Evolutionary conservation across 2,329 filamentous ascomycete genomes (phyloP).

Genomic region (Bipolaris victoriae): DNA sequence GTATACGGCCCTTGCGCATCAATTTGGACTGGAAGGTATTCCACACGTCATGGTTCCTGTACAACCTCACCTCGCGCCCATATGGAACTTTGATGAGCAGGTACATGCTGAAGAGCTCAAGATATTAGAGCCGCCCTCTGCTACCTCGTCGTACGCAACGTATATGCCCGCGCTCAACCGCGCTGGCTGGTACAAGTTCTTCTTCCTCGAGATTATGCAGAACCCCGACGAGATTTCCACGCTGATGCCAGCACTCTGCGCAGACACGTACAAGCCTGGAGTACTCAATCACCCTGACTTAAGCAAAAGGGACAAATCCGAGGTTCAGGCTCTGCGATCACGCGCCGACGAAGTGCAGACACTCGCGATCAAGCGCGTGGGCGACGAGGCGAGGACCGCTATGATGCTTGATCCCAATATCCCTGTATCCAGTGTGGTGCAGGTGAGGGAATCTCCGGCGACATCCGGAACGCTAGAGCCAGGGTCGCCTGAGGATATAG

Average conservation of each 20-base stretch:
- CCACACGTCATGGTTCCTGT: conserved; percentile 46
- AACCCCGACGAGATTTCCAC: conserved; percentile 38
- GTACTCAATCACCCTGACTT: conserved; percentile 44
- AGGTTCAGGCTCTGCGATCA: conserved; percentile 29
- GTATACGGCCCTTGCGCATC: conserved; percentile 37
- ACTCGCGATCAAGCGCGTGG: conserved; percentile 37
- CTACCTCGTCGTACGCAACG: conserved; percentile 19
- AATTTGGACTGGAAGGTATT: conserved; percentile 43
- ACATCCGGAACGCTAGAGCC: not conserved
- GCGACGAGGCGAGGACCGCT: conserved; percentile 33
- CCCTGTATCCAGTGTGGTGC: not conserved
- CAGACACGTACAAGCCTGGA: conserved; percentile 43
- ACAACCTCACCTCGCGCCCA: conserved; percentile 33
- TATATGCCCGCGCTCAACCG: conserved; percentile 47
- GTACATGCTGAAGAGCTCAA: conserved; percentile 20
- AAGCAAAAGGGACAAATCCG: conserved; percentile 36
- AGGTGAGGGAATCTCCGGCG: not conserved
- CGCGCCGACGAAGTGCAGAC: conserved; percentile 34
- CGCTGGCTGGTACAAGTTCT: conserved; percentile 47
- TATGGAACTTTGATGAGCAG: conserved; percentile 39
- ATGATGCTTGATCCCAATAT: not conserved
- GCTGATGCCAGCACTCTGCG: conserved; percentile 36
- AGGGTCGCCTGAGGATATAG: not conserved
- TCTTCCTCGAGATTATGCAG: conserved; percentile 42
- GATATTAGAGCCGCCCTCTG: conserved; percentile 14